Conservation (phyloP, 768 basidiomycete species). For the Antrodiella citrinella region DNA sequence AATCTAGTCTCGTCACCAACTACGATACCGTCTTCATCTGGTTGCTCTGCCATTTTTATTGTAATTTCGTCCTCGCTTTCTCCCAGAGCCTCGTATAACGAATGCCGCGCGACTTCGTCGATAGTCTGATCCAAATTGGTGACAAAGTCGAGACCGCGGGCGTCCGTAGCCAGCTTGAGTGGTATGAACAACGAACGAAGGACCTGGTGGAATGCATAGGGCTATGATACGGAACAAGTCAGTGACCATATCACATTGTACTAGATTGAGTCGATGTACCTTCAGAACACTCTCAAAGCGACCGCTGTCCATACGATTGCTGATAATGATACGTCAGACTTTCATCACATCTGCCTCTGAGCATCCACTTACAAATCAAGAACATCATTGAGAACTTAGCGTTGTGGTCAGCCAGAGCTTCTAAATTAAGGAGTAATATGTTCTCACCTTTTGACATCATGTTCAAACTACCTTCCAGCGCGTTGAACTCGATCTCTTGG, state of each 20-base stretch:
- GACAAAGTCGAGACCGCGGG: conserved; percentile 56
- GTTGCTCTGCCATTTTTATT: conserved; percentile 34
- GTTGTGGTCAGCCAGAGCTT: conserved; percentile 3
- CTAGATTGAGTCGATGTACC: conserved; percentile 20
- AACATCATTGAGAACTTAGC: conserved; percentile 65
- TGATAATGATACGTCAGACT: too few species aligned
- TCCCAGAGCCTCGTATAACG: conserved; percentile 54
- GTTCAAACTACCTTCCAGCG: conserved; percentile 69
- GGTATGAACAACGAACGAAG: conserved; percentile 70
- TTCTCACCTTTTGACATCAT: conserved; percentile 80
- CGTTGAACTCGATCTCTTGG: conserved; percentile 84
- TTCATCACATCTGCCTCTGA: too few species aligned
- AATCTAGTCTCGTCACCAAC: conserved; percentile 79
- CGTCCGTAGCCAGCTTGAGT: conserved; percentile 57
- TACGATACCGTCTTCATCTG: conserved; percentile 57
- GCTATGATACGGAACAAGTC: too few species aligned
- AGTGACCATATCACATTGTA: background rate
- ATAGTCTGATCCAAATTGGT: conserved; percentile 63
- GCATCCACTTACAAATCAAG: conserved; percentile 57
- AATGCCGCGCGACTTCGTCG: conserved; percentile 54
- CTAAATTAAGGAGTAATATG: too few species aligned
- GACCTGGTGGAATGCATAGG: conserved; percentile 72
- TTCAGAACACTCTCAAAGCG: conserved; percentile 65
- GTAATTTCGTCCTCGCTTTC: conserved; percentile 34
- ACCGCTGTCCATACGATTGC: conserved; percentile 83